Base-by-base conservation (phyloP, 2,329 filamentous ascomycete genomes). In the Diaporthe sp. region DNA sequence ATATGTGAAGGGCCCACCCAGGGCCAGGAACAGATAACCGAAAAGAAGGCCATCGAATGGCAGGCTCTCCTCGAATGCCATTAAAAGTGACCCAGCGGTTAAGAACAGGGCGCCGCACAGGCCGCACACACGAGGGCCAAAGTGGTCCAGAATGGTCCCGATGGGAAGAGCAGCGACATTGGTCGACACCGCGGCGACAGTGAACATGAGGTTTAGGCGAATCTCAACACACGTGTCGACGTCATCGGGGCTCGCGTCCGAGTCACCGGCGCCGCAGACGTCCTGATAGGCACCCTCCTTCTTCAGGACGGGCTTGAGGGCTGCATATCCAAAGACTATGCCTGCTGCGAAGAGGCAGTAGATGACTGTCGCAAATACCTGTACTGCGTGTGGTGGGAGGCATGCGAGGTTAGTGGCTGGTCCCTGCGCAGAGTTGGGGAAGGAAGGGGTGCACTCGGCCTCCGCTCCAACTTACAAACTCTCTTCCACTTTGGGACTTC, bases 141-240 rank as follows among this genome's bases (percentile, higher is more conserved):
- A 96, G 77, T 92, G 89, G 84, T 98, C 96, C 31, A 98, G 89
- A 59, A 98, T 93, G 3, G 94, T 94, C 61, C 96, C 96, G 15
- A 98, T 92, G 2, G 95, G 94, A 9, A 98, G 88, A 17, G 96
- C 95, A 55, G 92, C 94, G 17, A 98, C 93, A 80, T 98, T 98
- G 53, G 95, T 97, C 9, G 91, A 94, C 13, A 98, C 95, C 19
- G 95, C 95, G 17, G 95, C 95, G 55, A 95, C 90, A 8, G 95
- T 97, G 87, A 98, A 98, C 94, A 98, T 98, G 78, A 98, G 87
- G 82, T 98, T 98, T 74, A 98, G 89, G 75, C 88, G 88, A 72
- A 92, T 90, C 80, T 91, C 90, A 75, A 87, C 85, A 81, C 83
- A 90, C n/a, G 82, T 85, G 39, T 87, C 80, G 22, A 80, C 79